phyloP scores from a whole-genome alignment of 2,329 filamentous ascomycete genomes.

The Zymoseptoria ardabiliae region DNA sequence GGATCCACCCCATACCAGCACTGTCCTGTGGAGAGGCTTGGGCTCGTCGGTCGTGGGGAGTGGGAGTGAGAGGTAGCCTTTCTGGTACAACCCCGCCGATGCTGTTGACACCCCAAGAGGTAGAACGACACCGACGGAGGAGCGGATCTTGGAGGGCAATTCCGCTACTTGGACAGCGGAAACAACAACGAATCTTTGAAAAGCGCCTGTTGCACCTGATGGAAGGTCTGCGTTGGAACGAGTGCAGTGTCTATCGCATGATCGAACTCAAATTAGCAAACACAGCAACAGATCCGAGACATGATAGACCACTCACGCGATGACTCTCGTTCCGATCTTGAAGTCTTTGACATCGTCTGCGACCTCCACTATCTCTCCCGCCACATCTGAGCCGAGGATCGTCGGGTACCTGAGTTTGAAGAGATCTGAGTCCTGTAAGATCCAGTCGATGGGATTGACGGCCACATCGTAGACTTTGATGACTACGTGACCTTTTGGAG shows the following conservation, averaged over 20 bases:
- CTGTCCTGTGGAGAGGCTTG: constrained; percentile 22
- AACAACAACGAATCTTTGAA: constrained; percentile 30
- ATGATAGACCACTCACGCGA: constrained; percentile 26
- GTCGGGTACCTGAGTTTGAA: constrained; percentile 30
- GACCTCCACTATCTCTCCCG: constrained; percentile 41
- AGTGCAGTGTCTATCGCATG: constrained; percentile 10
- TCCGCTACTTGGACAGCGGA: constrained; percentile 30
- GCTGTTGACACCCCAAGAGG: constrained; percentile 39
- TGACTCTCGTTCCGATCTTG: constrained; percentile 39
- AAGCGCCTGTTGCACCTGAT: constrained; percentile 19
- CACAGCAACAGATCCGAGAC: background rate
- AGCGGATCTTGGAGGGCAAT: constrained; percentile 34
- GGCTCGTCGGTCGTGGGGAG: constrained; percentile 12
- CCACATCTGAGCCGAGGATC: constrained; percentile 38
- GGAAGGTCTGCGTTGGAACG: constrained; percentile 10
- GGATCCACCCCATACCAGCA: constrained; percentile 48
- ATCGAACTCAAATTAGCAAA: background rate
- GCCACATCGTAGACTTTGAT: constrained; percentile 35
- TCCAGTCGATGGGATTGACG: constrained; percentile 40
- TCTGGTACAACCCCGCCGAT: constrained; percentile 28
- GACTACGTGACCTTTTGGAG: constrained; percentile 33
- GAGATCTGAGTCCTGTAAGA: constrained; percentile 26
- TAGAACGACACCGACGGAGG: constrained; percentile 34
- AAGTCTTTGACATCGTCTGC: constrained; percentile 41
- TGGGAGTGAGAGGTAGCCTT: constrained; percentile 20